These are phyloP conservation scores for Candida freyschussii DNA, from an alignment of 1,139 yeast species.

Conservation along the genomic window DNA sequence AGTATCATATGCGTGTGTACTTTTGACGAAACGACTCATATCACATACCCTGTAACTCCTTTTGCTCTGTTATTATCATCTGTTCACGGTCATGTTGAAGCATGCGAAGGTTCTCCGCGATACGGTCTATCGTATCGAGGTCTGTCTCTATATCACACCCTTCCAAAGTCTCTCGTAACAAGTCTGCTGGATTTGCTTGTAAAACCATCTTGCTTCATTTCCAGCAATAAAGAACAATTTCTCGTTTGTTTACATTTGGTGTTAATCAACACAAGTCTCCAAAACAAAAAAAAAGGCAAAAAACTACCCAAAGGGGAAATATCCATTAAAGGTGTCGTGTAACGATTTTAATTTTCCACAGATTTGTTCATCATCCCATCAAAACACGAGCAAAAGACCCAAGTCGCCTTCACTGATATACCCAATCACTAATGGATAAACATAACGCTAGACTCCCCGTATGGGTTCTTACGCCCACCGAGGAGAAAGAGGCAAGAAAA, in stretches of 20 bases:
- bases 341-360: slow-evolving; percentile 4
- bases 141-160: slow-evolving; percentile 53
- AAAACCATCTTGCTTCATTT: slow-evolving; percentile 6
- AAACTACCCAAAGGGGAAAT: too few species aligned
- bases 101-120: slow-evolving; percentile 35
- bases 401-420: slow-evolving; percentile 1
- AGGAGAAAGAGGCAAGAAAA: slow-evolving; percentile 74
- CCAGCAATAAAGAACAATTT: too few species aligned
- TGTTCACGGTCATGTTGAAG: slow-evolving; percentile 29
- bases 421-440: slow-evolving; percentile 15
- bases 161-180: slow-evolving; percentile 39
- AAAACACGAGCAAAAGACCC: slow-evolving; percentile 1
- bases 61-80: slow-evolving; percentile 27
- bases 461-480: slow-evolving; percentile 84
- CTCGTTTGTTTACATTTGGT: not conserved
- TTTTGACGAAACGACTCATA: not conserved
- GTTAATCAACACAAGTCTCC: too few species aligned
- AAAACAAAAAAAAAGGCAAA: too few species aligned
- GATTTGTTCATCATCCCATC: not conserved
- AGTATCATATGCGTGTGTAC: not conserved
- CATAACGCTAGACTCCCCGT: slow-evolving; percentile 47
- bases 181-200: slow-evolving; percentile 32
- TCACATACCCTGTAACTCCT: slow-evolving; percentile 15
- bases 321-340: too few species aligned
- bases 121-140: slow-evolving; percentile 43